Evolutionary conservation across 805 yeast species (phyloP).

Genomic region (Kazachstania africana): DNA sequence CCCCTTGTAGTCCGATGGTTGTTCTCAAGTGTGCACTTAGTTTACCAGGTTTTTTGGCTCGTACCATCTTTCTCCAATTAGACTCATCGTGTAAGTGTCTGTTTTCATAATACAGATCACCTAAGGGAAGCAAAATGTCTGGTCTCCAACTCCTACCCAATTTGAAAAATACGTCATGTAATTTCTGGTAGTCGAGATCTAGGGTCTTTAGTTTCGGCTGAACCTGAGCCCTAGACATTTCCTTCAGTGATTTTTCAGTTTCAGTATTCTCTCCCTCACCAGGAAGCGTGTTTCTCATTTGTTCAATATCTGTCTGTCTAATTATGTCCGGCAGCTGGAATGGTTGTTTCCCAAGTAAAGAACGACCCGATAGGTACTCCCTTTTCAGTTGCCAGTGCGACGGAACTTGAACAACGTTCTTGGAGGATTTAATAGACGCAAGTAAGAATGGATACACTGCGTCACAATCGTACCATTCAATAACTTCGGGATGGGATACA

Average conservation of each 20-base stretch:
- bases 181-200: constrained; percentile 73
- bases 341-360: constrained; percentile 57
- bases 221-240: constrained; percentile 67
- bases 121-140: constrained; percentile 42
- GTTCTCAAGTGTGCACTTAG: constrained; percentile 47
- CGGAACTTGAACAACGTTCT: constrained; percentile 69
- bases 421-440: constrained; percentile 49
- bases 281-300: constrained; percentile 56
- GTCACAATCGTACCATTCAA: constrained; percentile 83
- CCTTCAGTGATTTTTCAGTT: constrained; percentile 48
- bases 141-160: constrained; percentile 59
- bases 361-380: constrained; percentile 56
- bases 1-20: constrained; percentile 58
- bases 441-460: constrained; percentile 65
- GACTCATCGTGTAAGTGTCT: constrained; percentile 42
- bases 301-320: constrained; percentile 71
- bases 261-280: constrained; percentile 3
- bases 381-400: constrained; percentile 71
- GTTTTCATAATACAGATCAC: constrained; percentile 75
- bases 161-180: constrained; percentile 81
- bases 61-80: constrained; percentile 22
- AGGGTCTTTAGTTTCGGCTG: constrained; percentile 81
- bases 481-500: constrained; percentile 52
- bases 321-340: constrained; percentile 73
- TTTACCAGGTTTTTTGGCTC: constrained; percentile 51